Conservation (phyloP, 2,329 filamentous ascomycete genomes). For the Fusarium annulatum region DNA sequence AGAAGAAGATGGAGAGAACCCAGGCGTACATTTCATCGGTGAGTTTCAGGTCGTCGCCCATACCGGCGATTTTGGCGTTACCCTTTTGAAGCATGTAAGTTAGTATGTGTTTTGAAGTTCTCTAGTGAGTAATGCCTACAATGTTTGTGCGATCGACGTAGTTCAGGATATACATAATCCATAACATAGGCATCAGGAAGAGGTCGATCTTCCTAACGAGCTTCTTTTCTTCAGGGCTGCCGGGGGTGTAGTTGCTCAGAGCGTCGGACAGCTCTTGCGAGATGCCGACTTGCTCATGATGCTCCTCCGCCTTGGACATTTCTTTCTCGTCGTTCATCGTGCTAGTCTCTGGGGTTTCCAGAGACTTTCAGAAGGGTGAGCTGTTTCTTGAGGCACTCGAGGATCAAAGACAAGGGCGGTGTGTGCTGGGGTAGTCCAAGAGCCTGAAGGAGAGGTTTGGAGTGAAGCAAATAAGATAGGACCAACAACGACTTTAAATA, state of each 20-base stretch:
- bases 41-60: not conserved
- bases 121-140: rapidly evolving
- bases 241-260: not conserved
- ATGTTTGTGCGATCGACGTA: not conserved
- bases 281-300: not conserved
- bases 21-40: not conserved
- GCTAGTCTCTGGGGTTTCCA: rapidly evolving
- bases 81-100: not conserved
- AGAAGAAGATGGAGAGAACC: not conserved
- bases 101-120: not conserved
- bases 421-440: not conserved
- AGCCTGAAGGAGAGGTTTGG: not conserved
- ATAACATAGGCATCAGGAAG: not conserved
- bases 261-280: not conserved
- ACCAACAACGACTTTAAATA: not conserved
- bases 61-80: not conserved
- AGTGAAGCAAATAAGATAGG: not conserved
- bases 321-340: not conserved
- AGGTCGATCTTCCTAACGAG: not conserved
- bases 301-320: not conserved
- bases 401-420: not conserved
- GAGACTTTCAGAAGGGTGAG: not conserved
- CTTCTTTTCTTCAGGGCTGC: not conserved
- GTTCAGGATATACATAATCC: not conserved
- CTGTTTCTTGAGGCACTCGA: not conserved